These are phyloP conservation scores for Coffea eugenioides DNA, from an alignment of 257 asterid species.

Conservation along the genomic window DNA sequence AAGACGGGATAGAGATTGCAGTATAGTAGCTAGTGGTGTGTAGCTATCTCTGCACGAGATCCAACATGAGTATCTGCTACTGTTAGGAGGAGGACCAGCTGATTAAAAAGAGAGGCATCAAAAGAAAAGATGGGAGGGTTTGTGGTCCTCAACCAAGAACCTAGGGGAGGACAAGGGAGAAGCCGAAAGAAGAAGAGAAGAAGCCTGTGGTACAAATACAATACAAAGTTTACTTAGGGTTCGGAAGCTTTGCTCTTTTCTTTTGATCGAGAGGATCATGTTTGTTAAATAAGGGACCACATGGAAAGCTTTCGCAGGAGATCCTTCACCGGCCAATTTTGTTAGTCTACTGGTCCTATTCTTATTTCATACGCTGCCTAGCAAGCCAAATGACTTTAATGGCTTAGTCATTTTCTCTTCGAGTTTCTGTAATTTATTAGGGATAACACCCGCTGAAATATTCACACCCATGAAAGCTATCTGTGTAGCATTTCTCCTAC, in stretches of 20 bases:
- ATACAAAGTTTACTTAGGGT: slow-evolving; percentile 31
- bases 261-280: slow-evolving; percentile 2
- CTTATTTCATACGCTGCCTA: background rate
- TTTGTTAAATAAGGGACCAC: slow-evolving; percentile 40
- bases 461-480: background rate
- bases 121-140: slow-evolving; percentile 7
- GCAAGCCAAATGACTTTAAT: slow-evolving; percentile 12
- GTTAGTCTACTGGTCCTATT: background rate
- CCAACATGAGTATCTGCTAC: background rate
- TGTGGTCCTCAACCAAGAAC: slow-evolving; percentile 58
- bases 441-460: background rate
- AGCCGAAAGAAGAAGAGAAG: slow-evolving; percentile 22
- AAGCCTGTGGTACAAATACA: background rate
- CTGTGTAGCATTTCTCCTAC: too few relatives aligned
- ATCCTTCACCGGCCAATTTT: background rate
- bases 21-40: background rate
- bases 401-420: slow-evolving; percentile 18
- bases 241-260: slow-evolving; percentile 24
- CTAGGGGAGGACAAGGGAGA: slow-evolving; percentile 29
- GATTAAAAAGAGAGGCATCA: slow-evolving; percentile 12
- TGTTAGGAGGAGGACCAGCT: slow-evolving; percentile 7
- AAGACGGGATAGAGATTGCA: background rate
- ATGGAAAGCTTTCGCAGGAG: slow-evolving; percentile 8
- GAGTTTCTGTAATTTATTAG: background rate
- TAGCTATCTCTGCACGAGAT: slow-evolving; percentile 6